phyloP scores from a whole-genome alignment of 2,329 filamentous ascomycete genomes.

The Alternaria gansuensis region DNA sequence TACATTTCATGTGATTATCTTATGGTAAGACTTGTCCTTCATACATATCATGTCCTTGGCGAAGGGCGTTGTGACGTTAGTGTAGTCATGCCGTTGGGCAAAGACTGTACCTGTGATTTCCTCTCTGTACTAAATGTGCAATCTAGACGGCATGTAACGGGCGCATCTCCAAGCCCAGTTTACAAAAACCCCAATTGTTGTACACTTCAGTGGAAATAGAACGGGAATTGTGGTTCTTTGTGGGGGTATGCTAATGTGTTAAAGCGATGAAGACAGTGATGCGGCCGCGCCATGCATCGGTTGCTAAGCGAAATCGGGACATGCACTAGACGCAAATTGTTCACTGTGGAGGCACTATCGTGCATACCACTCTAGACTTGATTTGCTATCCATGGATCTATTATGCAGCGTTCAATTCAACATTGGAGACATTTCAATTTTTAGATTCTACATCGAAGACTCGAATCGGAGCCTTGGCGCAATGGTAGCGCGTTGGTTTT shows the following conservation, averaged over 20 bases:
- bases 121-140: neutral
- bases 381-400: too few species aligned
- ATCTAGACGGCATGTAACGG: neutral
- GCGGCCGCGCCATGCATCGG: neutral
- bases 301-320: neutral
- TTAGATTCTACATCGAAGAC: neutral
- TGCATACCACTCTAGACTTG: too few species aligned
- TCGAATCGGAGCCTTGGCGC: constrained; percentile 33
- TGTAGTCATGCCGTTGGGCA: too few species aligned
- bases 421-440: neutral
- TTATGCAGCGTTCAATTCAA: too few species aligned
- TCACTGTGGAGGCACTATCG: neutral
- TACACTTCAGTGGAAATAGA: neutral
- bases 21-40: too few species aligned
- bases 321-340: neutral
- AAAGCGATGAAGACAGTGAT: neutral
- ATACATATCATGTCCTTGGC: too few species aligned
- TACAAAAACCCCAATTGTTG: neutral
- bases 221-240: neutral
- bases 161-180: neutral
- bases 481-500: constrained; percentile 46
- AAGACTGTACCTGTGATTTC: neutral
- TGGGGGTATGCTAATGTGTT: neutral
- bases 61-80: too few species aligned
- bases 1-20: too few species aligned